These are phyloP conservation scores for Mucor velutinosus DNA, from an alignment of 371 early-diverging fungal species.

Conservation along the genomic window DNA sequence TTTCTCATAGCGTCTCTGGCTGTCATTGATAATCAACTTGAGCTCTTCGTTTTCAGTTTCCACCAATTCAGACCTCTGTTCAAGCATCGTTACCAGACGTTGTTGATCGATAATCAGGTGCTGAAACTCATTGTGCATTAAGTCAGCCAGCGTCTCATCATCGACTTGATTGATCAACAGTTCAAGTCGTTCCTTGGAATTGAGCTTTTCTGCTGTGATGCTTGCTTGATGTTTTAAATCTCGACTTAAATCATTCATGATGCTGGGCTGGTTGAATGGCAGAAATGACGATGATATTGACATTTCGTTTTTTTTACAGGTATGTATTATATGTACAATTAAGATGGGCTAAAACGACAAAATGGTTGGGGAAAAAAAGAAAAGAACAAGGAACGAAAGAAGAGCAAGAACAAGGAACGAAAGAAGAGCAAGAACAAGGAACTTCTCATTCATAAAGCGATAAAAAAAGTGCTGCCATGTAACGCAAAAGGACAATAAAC, in stretches of 20 bases:
- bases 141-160: slow-evolving; percentile 13
- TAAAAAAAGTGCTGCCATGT: slow-evolving; percentile 1
- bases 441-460: not conserved
- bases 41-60: slow-evolving; percentile 36
- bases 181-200: slow-evolving; percentile 16
- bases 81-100: slow-evolving; percentile 30
- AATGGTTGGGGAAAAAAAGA: not conserved
- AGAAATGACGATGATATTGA: slow-evolving; percentile 6
- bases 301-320: not conserved
- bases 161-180: slow-evolving; percentile 26
- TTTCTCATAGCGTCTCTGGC: slow-evolving; percentile 47
- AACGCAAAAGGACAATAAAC: slow-evolving; percentile 14
- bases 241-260: slow-evolving; percentile 8
- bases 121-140: slow-evolving; percentile 30
- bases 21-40: slow-evolving; percentile 27
- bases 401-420: not conserved
- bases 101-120: slow-evolving; percentile 35
- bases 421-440: not conserved
- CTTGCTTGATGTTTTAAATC: slow-evolving; percentile 7
- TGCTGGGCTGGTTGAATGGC: not conserved
- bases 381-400: not conserved
- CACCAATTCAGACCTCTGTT: slow-evolving; percentile 24
- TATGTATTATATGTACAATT: slow-evolving; percentile 8
- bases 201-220: not conserved
- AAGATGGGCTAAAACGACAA: not conserved